These are phyloP conservation scores for Mariannaea elegans DNA, from an alignment of 2,329 filamentous ascomycete genomes.

Conservation along the genomic window DNA sequence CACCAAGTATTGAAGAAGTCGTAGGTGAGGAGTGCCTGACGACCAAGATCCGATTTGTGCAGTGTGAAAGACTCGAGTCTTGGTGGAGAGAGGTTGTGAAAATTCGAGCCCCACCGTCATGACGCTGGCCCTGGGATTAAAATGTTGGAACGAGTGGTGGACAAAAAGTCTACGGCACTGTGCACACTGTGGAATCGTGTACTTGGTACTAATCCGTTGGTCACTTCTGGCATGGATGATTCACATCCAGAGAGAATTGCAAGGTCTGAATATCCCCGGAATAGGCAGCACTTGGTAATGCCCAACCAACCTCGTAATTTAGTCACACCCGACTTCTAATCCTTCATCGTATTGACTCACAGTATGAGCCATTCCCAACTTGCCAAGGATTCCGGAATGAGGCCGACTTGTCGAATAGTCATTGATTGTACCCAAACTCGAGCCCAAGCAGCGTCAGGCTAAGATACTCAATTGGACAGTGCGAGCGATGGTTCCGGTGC, in stretches of 20 bases:
- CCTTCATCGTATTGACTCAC: conserved; percentile 3
- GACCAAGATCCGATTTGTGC: conserved; percentile 34
- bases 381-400: neutral
- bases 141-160: conserved; percentile 37
- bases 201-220: too few relatives aligned
- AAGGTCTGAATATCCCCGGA: neutral
- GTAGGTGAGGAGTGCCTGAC: conserved; percentile 33
- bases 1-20: conserved; percentile 34
- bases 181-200: conserved; percentile 10
- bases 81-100: conserved; percentile 47
- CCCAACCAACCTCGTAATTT: conserved; percentile 8
- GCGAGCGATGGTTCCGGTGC: neutral
- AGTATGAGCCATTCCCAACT: neutral
- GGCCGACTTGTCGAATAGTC: too few relatives aligned
- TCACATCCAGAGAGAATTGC: neutral
- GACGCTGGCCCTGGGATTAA: conserved; percentile 38
- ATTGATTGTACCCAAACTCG: too few relatives aligned
- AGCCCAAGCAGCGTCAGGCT: too few relatives aligned
- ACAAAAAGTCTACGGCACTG: neutral
- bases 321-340: neutral
- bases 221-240: too few relatives aligned
- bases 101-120: conserved; percentile 53
- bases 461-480: neutral
- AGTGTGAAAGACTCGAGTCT: conserved; percentile 28
- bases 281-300: conserved; percentile 11